Evolutionary conservation across 108 stramenopile species (phyloP).

Genomic region (Pseudonitzschia pungens): DNA sequence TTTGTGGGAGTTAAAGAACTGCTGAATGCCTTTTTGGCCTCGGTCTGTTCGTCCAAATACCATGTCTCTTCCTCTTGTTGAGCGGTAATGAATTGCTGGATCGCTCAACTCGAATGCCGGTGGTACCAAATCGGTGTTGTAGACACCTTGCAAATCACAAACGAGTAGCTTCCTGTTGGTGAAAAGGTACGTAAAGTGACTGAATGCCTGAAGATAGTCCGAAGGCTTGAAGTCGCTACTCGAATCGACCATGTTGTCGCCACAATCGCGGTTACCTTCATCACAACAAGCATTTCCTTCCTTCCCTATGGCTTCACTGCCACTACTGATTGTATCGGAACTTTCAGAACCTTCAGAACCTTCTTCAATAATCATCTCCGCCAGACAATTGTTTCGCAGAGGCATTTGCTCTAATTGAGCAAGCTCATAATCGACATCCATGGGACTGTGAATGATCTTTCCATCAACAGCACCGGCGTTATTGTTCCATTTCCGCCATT

Average conservation of each 20-base stretch:
- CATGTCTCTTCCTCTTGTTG: constrained; percentile 31
- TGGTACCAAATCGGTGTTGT: constrained; percentile 50
- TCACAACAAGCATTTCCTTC: neutral
- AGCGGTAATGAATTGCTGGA: constrained; percentile 59
- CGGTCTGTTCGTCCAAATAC: constrained; percentile 60
- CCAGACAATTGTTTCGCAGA: neutral
- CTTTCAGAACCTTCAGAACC: too few relatives aligned
- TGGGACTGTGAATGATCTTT: constrained; percentile 7
- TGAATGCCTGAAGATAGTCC: constrained; percentile 54
- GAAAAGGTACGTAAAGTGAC: constrained; percentile 60
- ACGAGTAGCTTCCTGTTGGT: constrained; percentile 46
- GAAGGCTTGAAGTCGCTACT: constrained; percentile 26
- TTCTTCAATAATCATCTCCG: constrained; percentile 23
- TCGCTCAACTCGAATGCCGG: constrained; percentile 64
- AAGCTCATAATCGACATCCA: constrained; percentile 25
- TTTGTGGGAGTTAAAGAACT: constrained; percentile 58
- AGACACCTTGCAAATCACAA: constrained; percentile 62
- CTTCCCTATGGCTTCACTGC: constrained; percentile 10
- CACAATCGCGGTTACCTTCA: neutral
- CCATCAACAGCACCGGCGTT: constrained; percentile 46
- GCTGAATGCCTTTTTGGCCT: constrained; percentile 46
- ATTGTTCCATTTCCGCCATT: constrained; percentile 63
- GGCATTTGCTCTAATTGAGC: constrained; percentile 6
- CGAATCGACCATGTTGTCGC: neutral
- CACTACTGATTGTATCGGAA: too few relatives aligned